A percentile compares a stretch with the other conserved stretches of the same genome.
These are phyloP conservation scores for Fusarium sp. DNA, from an alignment of 2,329 filamentous ascomycete species.

Conservation along the genomic window DNA sequence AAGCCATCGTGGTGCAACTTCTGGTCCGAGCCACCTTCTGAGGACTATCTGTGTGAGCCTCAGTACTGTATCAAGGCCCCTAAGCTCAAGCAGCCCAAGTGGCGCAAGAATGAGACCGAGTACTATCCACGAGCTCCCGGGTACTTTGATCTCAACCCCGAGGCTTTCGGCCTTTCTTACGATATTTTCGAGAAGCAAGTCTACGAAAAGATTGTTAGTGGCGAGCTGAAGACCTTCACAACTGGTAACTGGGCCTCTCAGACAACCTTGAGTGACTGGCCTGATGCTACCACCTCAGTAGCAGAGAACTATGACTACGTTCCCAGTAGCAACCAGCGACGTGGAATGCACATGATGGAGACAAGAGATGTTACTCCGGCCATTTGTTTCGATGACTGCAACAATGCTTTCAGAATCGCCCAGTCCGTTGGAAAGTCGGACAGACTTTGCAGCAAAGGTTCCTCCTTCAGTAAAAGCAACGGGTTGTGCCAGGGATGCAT, in stretches of 20 bases:
- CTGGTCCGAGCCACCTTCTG: constrained; percentile 61
- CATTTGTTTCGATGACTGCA: constrained; percentile 66
- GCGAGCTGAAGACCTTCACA: constrained; percentile 58
- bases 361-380: constrained; percentile 61
- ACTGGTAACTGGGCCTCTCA: constrained; percentile 70
- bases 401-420: constrained; percentile 61
- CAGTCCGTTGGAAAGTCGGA: constrained; percentile 61
- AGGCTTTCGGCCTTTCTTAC: constrained; percentile 71
- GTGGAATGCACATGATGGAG: constrained; percentile 45
- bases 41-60: constrained; percentile 61
- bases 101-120: constrained; percentile 59
- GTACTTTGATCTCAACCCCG: constrained; percentile 74
- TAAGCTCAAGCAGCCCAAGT: constrained; percentile 52
- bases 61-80: constrained; percentile 61
- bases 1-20: constrained; percentile 64
- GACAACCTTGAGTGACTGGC: constrained; percentile 56
- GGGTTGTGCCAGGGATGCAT: constrained; percentile 60
- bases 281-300: constrained; percentile 34
- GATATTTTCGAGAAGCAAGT: constrained; percentile 68
- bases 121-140: constrained; percentile 64
- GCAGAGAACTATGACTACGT: constrained; percentile 20
- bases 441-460: constrained; percentile 58
- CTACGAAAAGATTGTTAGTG: constrained; percentile 53
- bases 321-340: constrained; percentile 29
- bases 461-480: constrained; percentile 57